phyloP scores from a whole-genome alignment of 805 yeast genomes.

The Candida pseudofarinosa region DNA sequence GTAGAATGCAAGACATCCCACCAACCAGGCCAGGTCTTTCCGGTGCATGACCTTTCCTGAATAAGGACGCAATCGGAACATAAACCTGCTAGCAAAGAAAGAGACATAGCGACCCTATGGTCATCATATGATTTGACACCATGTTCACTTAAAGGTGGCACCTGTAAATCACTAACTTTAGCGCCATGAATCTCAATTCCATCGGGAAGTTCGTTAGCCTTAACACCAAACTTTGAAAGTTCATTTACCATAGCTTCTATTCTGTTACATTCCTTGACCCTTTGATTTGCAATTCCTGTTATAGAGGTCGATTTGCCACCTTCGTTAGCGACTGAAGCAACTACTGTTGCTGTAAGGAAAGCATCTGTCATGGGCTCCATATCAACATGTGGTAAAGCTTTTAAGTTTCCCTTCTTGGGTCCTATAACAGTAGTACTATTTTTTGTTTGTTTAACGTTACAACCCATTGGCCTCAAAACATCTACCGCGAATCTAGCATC shows the following conservation, averaged over 20 bases:
- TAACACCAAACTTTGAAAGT: constrained; percentile 86
- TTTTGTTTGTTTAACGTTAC: constrained; percentile 75
- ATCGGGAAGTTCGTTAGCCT: constrained; percentile 80
- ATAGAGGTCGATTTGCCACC: constrained; percentile 61
- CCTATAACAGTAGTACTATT: constrained; percentile 91
- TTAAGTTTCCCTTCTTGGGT: constrained; percentile 65
- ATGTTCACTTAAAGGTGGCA: constrained; percentile 47
- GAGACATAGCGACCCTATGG: constrained; percentile 97
- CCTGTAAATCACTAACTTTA: constrained; percentile 43
- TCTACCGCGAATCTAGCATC: constrained; percentile 96
- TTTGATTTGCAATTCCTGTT: constrained; percentile 95
- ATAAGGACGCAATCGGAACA: constrained; percentile 61
- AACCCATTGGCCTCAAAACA: constrained; percentile 93
- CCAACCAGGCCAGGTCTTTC: constrained; percentile 99
- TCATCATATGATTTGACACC: constrained; percentile 86
- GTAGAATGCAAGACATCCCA: constrained; percentile 85
- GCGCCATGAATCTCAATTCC: constrained; percentile 87
- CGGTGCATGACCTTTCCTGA: constrained; percentile 87
- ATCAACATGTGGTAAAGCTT: constrained; percentile 72
- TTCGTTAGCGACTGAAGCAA: constrained; percentile 80
- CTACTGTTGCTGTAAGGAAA: constrained; percentile 91
- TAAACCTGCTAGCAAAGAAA: constrained; percentile 81
- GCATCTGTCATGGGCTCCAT: constrained; percentile 99
- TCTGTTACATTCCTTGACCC: constrained; percentile 96
- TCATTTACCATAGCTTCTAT: constrained; percentile 91